These are phyloP conservation scores for Jatropha multifida DNA, from an alignment of 441 rosid genomes.

Conservation along the genomic window DNA sequence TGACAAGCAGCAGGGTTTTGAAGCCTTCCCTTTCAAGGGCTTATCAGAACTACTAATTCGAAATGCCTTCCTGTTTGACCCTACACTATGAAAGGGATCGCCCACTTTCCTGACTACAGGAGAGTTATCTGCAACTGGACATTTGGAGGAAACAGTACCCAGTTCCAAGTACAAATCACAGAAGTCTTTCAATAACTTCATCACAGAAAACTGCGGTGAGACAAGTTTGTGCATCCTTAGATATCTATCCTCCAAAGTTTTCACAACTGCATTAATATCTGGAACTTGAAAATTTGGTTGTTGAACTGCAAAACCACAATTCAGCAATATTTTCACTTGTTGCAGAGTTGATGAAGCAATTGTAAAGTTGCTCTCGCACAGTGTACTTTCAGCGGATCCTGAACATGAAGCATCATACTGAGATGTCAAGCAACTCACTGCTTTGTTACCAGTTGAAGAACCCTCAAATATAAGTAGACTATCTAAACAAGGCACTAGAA, in stretches of 20 bases:
- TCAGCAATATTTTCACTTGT: slow-evolving; percentile 27
- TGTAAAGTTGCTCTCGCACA: not conserved
- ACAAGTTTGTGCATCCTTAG: slow-evolving; percentile 13
- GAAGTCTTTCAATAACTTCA: slow-evolving; percentile 21
- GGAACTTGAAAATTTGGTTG: slow-evolving; percentile 18
- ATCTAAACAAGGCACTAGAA: slow-evolving; percentile 7
- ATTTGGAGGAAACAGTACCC: slow-evolving; percentile 3
- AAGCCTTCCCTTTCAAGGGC: slow-evolving; percentile 20
- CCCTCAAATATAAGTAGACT: not conserved
- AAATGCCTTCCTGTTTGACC: slow-evolving; percentile 14
- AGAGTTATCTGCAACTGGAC: not conserved
- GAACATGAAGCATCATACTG: slow-evolving; percentile 20
- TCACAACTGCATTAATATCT: slow-evolving; percentile 19
- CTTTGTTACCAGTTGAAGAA: slow-evolving; percentile 1
- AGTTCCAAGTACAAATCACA: slow-evolving; percentile 22
- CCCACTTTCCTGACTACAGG: not conserved
- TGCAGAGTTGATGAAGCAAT: slow-evolving; percentile 23
- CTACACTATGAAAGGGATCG: slow-evolving; percentile 9
- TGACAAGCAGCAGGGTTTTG: slow-evolving; percentile 22
- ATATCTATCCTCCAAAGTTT: slow-evolving; percentile 25
- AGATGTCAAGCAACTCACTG: slow-evolving; percentile 1
- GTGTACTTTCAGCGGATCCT: slow-evolving; percentile 6
- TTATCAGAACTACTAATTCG: slow-evolving; percentile 12
- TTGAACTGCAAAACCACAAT: slow-evolving; percentile 11
- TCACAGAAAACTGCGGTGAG: slow-evolving; percentile 25